These are phyloP conservation scores for Candida nanaspora DNA, from an alignment of 805 yeast species.

Conservation along the genomic window DNA sequence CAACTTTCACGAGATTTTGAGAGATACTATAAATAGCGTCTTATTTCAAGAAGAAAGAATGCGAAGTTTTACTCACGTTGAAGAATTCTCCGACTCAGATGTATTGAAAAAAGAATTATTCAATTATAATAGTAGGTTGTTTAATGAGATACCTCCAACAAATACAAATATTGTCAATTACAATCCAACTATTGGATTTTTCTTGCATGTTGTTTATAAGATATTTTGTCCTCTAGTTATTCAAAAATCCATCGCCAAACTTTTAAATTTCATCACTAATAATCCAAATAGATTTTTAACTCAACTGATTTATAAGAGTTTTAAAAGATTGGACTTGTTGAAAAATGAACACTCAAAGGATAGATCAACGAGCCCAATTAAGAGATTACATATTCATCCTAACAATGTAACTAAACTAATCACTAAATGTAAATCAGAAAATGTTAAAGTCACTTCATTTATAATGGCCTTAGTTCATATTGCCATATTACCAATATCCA, in stretches of 20 bases:
- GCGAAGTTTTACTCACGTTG: neutral
- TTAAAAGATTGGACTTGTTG: neutral
- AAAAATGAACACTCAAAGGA: neutral
- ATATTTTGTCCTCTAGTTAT: neutral
- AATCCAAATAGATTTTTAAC: neutral
- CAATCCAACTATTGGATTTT: neutral
- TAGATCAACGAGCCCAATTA: neutral
- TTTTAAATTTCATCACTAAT: neutral
- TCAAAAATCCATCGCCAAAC: neutral
- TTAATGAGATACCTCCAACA: neutral
- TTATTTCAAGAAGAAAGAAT: slow-evolving; percentile 1
- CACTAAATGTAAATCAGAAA: slow-evolving; percentile 5
- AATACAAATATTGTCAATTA: neutral
- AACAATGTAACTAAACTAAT: slow-evolving; percentile 6
- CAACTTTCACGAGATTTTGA: slow-evolving; percentile 14
- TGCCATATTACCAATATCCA: slow-evolving; percentile 7
- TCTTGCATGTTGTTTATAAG: neutral
- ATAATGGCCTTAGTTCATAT: slow-evolving; percentile 6
- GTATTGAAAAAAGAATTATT: neutral
- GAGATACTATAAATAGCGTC: neutral
- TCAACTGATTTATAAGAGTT: neutral
- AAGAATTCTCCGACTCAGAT: neutral
- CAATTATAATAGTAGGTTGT: neutral
- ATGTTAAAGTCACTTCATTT: slow-evolving; percentile 13
- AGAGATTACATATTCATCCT: slow-evolving; percentile 3